A percentile compares a stretch with the other conserved stretches of the same genome.
Evolutionary conservation across 306 rosid genomes (phyloP).

Genomic region (Herpetospermum pedunculosum): DNA sequence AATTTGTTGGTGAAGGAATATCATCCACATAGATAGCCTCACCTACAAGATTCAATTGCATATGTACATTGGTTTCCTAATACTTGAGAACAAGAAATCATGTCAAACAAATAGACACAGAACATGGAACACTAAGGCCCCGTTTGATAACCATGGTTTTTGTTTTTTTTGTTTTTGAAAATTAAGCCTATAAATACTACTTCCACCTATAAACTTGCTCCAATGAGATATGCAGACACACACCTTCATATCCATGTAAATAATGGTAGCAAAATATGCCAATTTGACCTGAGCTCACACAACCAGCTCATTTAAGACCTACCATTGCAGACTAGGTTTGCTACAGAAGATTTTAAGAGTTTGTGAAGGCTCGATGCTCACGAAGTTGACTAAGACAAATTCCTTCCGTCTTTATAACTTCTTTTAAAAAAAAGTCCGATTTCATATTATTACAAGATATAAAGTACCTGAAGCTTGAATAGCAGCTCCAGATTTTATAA

Average conservation of each 20-base stretch:
- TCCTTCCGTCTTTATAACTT: neutral
- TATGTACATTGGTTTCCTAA: neutral
- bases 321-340: neutral
- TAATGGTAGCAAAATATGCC: neutral
- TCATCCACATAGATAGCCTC: slow-evolving; percentile 89
- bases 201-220: too few species aligned
- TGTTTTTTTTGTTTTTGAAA: too few species aligned
- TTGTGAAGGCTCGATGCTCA: neutral
- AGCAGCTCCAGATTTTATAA: slow-evolving; percentile 55
- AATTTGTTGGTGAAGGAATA: slow-evolving; percentile 77
- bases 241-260: neutral
- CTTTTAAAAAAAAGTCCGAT: neutral
- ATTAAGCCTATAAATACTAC: too few species aligned
- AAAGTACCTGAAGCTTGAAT: slow-evolving; percentile 78
- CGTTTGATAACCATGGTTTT: too few species aligned
- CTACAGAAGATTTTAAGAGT: neutral
- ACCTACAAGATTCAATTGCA: slow-evolving; percentile 34
- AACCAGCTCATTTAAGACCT: neutral
- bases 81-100: neutral
- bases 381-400: neutral
- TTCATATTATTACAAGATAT: neutral
- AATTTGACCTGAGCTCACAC: neutral
- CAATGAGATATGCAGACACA: neutral
- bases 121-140: too few species aligned
- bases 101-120: neutral